Conservation (phyloP, 2,329 filamentous ascomycete genomes). For the Paecilomyces dactylethromorphus region DNA sequence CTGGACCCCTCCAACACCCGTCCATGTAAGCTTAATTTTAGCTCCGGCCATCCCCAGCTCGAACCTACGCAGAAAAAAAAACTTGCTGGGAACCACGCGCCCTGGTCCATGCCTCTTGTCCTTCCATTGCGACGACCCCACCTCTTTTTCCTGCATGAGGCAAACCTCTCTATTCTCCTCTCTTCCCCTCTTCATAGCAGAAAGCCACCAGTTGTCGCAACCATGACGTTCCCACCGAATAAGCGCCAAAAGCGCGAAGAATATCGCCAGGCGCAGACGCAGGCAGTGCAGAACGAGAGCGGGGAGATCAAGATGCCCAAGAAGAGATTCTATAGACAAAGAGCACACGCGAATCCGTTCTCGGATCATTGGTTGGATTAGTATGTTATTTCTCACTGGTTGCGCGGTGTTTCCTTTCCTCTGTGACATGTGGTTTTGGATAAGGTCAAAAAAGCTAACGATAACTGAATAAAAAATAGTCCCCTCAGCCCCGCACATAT, state of each 20-base stretch:
- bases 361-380: conserved; percentile 87
- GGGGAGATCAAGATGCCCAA: conserved; percentile 61
- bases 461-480: conserved; percentile 42
- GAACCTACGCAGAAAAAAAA: background rate
- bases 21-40: background rate
- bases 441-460: background rate
- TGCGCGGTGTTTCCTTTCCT: background rate
- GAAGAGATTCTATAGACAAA: conserved; percentile 94
- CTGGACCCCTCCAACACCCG: background rate
- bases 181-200: background rate
- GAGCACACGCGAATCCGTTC: conserved; percentile 96
- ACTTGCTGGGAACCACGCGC: background rate
- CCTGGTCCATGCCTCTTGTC: background rate
- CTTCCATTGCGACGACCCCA: background rate
- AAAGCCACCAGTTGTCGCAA: background rate
- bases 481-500: conserved; percentile 73
- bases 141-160: background rate
- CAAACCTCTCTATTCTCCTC: background rate
- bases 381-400: conserved; percentile 46
- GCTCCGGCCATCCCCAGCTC: background rate
- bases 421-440: background rate
- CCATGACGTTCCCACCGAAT: conserved; percentile 33
- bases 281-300: conserved; percentile 17
- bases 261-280: conserved; percentile 50
- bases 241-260: conserved; percentile 62